Evolutionary conservation across 164 flowering plant species (phyloP).

Genomic region (Macadamia integrifolia): DNA sequence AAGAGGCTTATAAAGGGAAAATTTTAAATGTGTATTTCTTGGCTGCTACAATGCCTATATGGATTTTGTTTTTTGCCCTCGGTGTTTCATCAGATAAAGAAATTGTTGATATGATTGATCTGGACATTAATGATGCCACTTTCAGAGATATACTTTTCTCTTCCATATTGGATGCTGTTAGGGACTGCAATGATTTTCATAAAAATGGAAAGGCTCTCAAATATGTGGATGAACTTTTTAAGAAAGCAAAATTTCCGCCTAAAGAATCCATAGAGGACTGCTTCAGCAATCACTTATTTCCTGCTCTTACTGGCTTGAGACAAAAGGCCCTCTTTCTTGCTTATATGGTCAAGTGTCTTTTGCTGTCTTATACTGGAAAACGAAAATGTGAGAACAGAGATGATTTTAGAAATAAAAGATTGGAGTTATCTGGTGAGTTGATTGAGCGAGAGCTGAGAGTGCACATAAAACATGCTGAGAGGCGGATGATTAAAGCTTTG

Average conservation of each 20-base stretch:
- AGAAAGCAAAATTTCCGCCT: conserved; percentile 53
- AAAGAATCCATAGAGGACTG: conserved; percentile 46
- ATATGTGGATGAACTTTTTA: conserved; percentile 29
- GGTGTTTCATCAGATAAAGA: conserved; percentile 74
- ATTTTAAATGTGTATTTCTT: conserved; percentile 44
- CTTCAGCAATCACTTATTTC: conserved; percentile 48
- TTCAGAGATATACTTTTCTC: conserved; percentile 56
- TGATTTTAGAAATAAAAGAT: conserved; percentile 79
- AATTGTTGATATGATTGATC: conserved; percentile 59
- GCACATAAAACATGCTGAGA: conserved; percentile 69
- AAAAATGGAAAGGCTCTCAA: conserved; percentile 34
- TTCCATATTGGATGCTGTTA: conserved; percentile 72
- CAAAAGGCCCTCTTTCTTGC: conserved; percentile 80
- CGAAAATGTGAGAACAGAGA: conserved; percentile 72
- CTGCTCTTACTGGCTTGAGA: conserved; percentile 33
- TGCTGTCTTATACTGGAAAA: conserved; percentile 55
- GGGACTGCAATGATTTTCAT: conserved; percentile 48
- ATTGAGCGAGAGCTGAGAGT: conserved; percentile 69
- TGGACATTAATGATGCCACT: conserved; percentile 33
- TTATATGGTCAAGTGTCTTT: conserved; percentile 82
- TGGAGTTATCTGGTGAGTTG: conserved; percentile 76
- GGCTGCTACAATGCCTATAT: conserved; percentile 52
- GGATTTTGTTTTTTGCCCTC: conserved; percentile 86
- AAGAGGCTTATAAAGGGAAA: conserved; percentile 43
- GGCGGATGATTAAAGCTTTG: conserved; percentile 68